Conservation (phyloP, 2,329 filamentous ascomycete genomes). For the Delphinella strobiligena region DNA sequence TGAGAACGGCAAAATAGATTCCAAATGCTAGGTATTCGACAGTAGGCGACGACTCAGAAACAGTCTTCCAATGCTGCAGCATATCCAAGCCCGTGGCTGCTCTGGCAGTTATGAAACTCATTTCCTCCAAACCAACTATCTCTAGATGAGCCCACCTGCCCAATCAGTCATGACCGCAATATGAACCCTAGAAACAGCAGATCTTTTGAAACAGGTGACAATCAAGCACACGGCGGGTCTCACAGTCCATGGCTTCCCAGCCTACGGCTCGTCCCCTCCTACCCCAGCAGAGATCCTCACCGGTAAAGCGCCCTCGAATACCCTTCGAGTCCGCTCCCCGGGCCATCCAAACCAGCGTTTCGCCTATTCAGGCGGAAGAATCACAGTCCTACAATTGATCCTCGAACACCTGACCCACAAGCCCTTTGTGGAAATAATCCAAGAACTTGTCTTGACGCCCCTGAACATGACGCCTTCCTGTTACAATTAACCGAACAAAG, state of each 20-base stretch:
- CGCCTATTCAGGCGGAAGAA: slow-evolving; percentile 17
- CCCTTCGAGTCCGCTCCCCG: slow-evolving; percentile 12
- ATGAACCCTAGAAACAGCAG: slow-evolving; percentile 10
- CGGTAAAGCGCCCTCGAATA: slow-evolving; percentile 14
- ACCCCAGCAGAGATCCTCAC: slow-evolving; percentile 9
- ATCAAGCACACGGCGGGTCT: slow-evolving; percentile 14
- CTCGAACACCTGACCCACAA: slow-evolving; percentile 12
- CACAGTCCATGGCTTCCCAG: slow-evolving; percentile 15
- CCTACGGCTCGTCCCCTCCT: slow-evolving; percentile 12
- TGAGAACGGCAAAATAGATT: neutral
- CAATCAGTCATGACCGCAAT: slow-evolving; percentile 5
- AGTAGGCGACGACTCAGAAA: slow-evolving; percentile 12
- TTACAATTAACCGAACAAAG: slow-evolving; percentile 9
- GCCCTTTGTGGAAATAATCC: slow-evolving; percentile 13
- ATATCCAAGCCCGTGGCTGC: slow-evolving; percentile 17
- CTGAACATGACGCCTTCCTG: slow-evolving; percentile 15
- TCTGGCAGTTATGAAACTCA: slow-evolving; percentile 13
- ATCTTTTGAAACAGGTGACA: slow-evolving; percentile 14
- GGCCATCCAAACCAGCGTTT: slow-evolving; percentile 14
- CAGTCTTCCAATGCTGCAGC: slow-evolving; percentile 17
- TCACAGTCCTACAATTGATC: slow-evolving; percentile 14
- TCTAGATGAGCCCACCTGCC: slow-evolving; percentile 12
- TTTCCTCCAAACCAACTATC: slow-evolving; percentile 12
- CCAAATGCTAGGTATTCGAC: neutral
- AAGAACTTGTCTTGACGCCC: slow-evolving; percentile 13